Evolutionary conservation across 805 yeast genomes (phyloP).

Genomic region (Barnettozyma sp.): DNA sequence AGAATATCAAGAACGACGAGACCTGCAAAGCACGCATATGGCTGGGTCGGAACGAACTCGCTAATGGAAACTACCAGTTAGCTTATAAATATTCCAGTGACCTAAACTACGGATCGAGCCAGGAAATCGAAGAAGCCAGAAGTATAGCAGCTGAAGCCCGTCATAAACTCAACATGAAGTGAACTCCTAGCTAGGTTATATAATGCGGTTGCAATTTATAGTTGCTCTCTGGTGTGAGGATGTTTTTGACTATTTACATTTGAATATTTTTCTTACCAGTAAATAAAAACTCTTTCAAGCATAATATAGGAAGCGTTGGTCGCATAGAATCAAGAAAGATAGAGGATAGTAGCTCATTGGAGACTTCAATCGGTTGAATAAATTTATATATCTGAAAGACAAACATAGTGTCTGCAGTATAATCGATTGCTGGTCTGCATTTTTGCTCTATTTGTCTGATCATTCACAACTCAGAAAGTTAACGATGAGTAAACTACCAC

Average conservation of each 20-base stretch:
- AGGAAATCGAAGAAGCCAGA: constrained; percentile 85
- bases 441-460: not conserved
- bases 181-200: not conserved
- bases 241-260: too few relatives aligned
- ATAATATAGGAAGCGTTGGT: too few relatives aligned
- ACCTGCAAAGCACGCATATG: constrained; percentile 77
- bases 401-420: too few relatives aligned
- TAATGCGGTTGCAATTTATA: not conserved
- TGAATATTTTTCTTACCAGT: too few relatives aligned
- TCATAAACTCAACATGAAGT: constrained; percentile 36
- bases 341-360: too few relatives aligned
- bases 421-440: too few relatives aligned
- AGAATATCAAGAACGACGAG: constrained; percentile 59
- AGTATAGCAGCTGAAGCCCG: constrained; percentile 75
- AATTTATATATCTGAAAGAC: too few relatives aligned
- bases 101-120: constrained; percentile 66
- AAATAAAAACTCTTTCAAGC: too few relatives aligned
- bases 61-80: constrained; percentile 47
- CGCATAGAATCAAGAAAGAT: too few relatives aligned
- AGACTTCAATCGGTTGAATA: too few relatives aligned
- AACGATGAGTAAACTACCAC: constrained; percentile 15
- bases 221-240: too few relatives aligned
- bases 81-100: constrained; percentile 73
- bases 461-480: not conserved
- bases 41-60: constrained; percentile 68